phyloP scores from a whole-genome alignment of 2,329 filamentous ascomycete species.

The Exophiala oligosperma region DNA sequence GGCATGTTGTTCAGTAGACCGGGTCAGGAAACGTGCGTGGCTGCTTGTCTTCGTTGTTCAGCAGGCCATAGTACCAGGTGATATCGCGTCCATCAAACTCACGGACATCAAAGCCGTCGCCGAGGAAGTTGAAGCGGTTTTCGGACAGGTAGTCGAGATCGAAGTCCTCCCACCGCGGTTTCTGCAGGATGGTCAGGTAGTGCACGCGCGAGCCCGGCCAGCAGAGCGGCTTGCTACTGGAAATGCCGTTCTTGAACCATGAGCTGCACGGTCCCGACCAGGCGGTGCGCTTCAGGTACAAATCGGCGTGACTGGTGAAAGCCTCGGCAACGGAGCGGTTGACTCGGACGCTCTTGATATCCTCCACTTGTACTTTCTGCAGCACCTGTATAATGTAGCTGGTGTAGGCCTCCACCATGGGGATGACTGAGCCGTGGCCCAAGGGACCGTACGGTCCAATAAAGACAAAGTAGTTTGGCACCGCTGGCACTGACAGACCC shows the following conservation, averaged over 20 bases:
- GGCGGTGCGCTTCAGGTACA: conserved; percentile 36
- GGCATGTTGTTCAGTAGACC: too few species aligned
- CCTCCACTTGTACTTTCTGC: conserved; percentile 28
- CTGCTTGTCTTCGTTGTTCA: background rate
- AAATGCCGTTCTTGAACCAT: conserved; percentile 21
- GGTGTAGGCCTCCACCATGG: conserved; percentile 28
- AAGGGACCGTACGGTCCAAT: conserved; percentile 30
- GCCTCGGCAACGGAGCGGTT: conserved; percentile 30
- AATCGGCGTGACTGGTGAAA: conserved; percentile 41
- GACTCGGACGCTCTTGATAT: conserved; percentile 19
- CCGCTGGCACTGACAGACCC: conserved; percentile 11
- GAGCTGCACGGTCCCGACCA: conserved; percentile 13
- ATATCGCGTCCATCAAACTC: conserved; percentile 11
- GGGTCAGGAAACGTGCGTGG: too few species aligned
- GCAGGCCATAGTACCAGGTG: conserved; percentile 4
- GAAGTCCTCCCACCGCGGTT: conserved; percentile 42
- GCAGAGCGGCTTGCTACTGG: conserved; percentile 35
- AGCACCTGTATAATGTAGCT: conserved; percentile 27
- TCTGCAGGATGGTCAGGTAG: conserved; percentile 39
- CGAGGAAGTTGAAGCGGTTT: conserved; percentile 42
- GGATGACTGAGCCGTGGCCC: conserved; percentile 27
- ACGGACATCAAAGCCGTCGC: conserved; percentile 39
- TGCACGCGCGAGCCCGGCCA: conserved; percentile 41
- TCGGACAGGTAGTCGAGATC: conserved; percentile 38
- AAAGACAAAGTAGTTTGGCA: conserved; percentile 37